These are phyloP conservation scores for Vitis labrusca DNA, from an alignment of 164 flowering plant genomes.

Conservation along the genomic window DNA sequence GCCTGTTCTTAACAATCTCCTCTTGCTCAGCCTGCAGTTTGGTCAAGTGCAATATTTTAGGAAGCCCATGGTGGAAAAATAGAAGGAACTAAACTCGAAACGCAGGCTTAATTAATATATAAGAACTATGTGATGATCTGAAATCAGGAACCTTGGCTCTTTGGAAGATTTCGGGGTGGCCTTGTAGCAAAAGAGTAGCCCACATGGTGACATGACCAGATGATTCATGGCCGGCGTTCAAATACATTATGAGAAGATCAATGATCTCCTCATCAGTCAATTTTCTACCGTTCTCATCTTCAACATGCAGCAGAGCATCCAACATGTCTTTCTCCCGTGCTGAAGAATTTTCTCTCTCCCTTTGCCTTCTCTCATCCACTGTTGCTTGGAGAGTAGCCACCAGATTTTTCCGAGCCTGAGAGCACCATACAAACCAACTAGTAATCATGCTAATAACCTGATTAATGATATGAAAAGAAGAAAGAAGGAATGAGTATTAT, in stretches of 20 bases:
- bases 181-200: slow-evolving; percentile 53
- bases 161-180: slow-evolving; percentile 42
- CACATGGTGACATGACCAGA: slow-evolving; percentile 70
- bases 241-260: slow-evolving; percentile 56
- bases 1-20: slow-evolving; percentile 48
- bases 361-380: slow-evolving; percentile 35
- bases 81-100: not conserved
- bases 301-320: slow-evolving; percentile 51
- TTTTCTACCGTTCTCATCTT: slow-evolving; percentile 58
- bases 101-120: not conserved
- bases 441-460: not conserved
- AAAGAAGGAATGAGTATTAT: not conserved
- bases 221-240: slow-evolving; percentile 84
- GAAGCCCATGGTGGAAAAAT: not conserved
- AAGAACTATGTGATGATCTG: not conserved
- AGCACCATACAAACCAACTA: not conserved
- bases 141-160: slow-evolving; percentile 60
- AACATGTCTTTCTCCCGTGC: slow-evolving; percentile 52
- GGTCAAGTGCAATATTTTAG: not conserved
- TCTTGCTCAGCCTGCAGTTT: slow-evolving; percentile 59
- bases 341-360: not conserved
- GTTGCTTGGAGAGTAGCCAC: slow-evolving; percentile 45
- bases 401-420: slow-evolving; percentile 65
- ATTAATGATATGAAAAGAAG: not conserved
- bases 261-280: slow-evolving; percentile 65